Evolutionary conservation across 2,329 filamentous ascomycete genomes (phyloP).

Genomic region (Beauveria caledonica): DNA sequence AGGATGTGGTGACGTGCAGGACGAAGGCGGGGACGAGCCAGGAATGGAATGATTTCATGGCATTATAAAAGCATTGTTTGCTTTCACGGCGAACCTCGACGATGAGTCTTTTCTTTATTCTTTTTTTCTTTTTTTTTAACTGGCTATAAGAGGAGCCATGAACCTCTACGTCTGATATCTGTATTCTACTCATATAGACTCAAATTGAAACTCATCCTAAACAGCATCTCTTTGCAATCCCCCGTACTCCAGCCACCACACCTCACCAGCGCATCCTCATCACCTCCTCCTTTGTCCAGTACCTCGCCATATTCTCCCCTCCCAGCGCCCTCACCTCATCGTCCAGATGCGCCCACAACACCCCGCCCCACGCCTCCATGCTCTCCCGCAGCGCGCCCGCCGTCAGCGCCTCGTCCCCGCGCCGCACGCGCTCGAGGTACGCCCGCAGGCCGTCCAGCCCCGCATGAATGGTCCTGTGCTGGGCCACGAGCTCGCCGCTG

Average conservation of each 20-base stretch:
- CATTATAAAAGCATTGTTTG: not conserved
- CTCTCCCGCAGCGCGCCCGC: constrained; percentile 54
- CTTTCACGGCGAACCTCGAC: not conserved
- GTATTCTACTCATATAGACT: not conserved
- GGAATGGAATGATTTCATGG: not conserved
- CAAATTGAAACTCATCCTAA: not conserved
- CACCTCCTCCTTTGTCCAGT: constrained; percentile 74
- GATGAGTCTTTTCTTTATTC: not conserved
- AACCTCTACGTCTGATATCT: not conserved
- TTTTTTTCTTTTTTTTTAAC: not conserved
- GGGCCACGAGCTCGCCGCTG: constrained; percentile 53
- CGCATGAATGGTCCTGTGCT: constrained; percentile 72
- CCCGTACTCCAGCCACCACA: too few relatives aligned
- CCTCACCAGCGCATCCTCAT: constrained; percentile 56
- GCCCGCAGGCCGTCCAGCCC: constrained; percentile 61
- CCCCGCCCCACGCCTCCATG: constrained; percentile 70
- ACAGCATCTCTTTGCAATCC: not conserved
- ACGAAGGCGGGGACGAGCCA: not conserved
- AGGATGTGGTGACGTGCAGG: not conserved
- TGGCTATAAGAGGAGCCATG: not conserved
- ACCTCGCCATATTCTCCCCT: constrained; percentile 81
- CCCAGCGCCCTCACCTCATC: constrained; percentile 72
- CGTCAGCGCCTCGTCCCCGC: constrained; percentile 53
- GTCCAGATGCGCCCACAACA: constrained; percentile 76
- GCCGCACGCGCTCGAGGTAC: constrained; percentile 56